Conservation (phyloP, 805 yeast species). For the Ogataea trehalophila region DNA sequence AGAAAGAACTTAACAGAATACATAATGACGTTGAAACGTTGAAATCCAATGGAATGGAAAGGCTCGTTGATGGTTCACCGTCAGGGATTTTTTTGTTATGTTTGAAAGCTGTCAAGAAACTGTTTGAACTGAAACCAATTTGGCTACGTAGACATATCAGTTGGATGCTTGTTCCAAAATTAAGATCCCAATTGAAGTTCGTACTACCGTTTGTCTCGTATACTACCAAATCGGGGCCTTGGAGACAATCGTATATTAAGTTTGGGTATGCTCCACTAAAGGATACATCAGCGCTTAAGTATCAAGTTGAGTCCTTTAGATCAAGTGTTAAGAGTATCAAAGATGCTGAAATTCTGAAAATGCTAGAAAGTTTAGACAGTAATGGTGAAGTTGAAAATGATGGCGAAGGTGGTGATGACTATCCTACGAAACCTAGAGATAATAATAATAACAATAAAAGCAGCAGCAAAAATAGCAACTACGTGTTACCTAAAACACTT, state of each 20-base stretch:
- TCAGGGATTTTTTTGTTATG: slow-evolving; percentile 37
- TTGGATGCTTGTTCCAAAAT: slow-evolving; percentile 46
- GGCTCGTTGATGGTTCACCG: slow-evolving; percentile 23
- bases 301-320: slow-evolving; percentile 85
- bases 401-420: too few relatives aligned
- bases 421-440: too few relatives aligned
- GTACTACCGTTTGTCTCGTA: slow-evolving; percentile 85
- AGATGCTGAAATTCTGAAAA: slow-evolving; percentile 20
- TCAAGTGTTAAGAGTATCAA: slow-evolving; percentile 26
- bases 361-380: slow-evolving; percentile 22
- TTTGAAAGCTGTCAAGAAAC: slow-evolving; percentile 35
- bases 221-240: slow-evolving; percentile 84
- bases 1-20: slow-evolving; percentile 37
- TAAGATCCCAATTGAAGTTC: slow-evolving; percentile 48
- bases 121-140: slow-evolving; percentile 71
- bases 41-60: slow-evolving; percentile 16
- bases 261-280: slow-evolving; percentile 75
- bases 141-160: slow-evolving; percentile 78
- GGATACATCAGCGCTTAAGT: slow-evolving; percentile 49
- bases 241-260: slow-evolving; percentile 81
- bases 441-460: too few relatives aligned
- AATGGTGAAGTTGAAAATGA: slow-evolving; percentile 5
- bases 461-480: too few relatives aligned
- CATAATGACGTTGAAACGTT: slow-evolving; percentile 32
- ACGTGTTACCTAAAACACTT: slow-evolving; percentile 21